Evolutionary conservation across 768 basidiomycete species (phyloP).

Genomic region (Lactifluus pinguis): DNA sequence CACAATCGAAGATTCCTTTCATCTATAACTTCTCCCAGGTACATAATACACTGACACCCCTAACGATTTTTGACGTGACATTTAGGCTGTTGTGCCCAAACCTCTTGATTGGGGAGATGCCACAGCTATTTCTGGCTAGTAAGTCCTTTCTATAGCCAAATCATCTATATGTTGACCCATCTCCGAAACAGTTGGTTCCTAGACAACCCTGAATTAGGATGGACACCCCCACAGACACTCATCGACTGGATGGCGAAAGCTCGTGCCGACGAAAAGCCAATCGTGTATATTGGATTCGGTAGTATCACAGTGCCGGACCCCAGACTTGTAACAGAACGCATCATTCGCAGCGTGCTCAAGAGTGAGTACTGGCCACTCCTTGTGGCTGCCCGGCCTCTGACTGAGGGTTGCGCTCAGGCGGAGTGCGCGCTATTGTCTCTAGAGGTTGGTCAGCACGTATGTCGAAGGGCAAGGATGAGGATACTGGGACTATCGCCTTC

Average conservation of each 20-base stretch:
- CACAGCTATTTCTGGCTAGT: conserved; percentile 47
- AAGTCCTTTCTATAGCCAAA: conserved; percentile 18
- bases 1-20: conserved; percentile 49
- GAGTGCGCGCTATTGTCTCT: conserved; percentile 55
- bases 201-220: conserved; percentile 49
- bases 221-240: conserved; percentile 45
- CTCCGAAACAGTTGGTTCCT: conserved; percentile 47
- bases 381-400: neutral
- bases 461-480: conserved; percentile 31
- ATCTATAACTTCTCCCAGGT: conserved; percentile 60
- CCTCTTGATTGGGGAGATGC: conserved; percentile 61
- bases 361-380: conserved; percentile 30
- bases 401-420: conserved; percentile 30
- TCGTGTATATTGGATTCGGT: conserved; percentile 68
- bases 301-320: conserved; percentile 60
- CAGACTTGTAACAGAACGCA: conserved; percentile 41
- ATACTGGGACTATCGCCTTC: conserved; percentile 28
- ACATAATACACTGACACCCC: neutral
- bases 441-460: conserved; percentile 60
- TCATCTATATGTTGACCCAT: neutral
- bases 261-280: conserved; percentile 41
- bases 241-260: conserved; percentile 50
- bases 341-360: conserved; percentile 52
- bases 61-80: neutral
- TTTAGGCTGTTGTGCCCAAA: conserved; percentile 50